These are phyloP conservation scores for Penicillium sp. DNA, from an alignment of 2,329 filamentous ascomycete genomes.

Conservation along the genomic window DNA sequence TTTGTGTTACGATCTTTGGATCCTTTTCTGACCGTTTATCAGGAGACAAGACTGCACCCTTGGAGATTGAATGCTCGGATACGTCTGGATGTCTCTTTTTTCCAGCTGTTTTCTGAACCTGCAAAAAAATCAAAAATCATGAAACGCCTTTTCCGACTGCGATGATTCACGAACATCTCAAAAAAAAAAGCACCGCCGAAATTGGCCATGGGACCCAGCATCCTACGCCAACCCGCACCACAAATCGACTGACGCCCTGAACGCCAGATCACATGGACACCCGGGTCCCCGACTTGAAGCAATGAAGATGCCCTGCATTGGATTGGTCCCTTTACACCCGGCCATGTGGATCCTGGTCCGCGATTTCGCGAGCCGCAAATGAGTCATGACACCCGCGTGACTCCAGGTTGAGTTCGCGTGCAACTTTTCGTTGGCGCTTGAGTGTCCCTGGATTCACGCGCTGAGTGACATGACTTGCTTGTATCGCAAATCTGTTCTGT, in stretches of 20 bases:
- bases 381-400: constrained; percentile 13
- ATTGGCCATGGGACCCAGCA: constrained; percentile 8
- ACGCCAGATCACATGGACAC: constrained; percentile 31
- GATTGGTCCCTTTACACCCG: constrained; percentile 42
- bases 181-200: constrained; percentile 16
- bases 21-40: constrained; percentile 15
- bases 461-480: background rate
- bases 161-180: constrained; percentile 17
- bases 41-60: constrained; percentile 22
- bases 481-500: constrained; percentile 18
- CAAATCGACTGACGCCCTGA: constrained; percentile 15
- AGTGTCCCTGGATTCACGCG: constrained; percentile 30
- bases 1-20: background rate
- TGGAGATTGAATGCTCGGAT: constrained; percentile 25
- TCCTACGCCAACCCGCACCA: constrained; percentile 13
- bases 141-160: constrained; percentile 16
- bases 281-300: constrained; percentile 42
- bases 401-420: constrained; percentile 39
- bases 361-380: constrained; percentile 19
- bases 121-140: constrained; percentile 17
- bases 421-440: constrained; percentile 32
- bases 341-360: constrained; percentile 31
- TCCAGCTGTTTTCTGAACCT: constrained; percentile 4
- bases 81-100: constrained; percentile 5
- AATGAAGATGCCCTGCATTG: constrained; percentile 40